Conservation (phyloP, 495 filamentous ascomycete species). For the Beverwykella pulmonaria region DNA sequence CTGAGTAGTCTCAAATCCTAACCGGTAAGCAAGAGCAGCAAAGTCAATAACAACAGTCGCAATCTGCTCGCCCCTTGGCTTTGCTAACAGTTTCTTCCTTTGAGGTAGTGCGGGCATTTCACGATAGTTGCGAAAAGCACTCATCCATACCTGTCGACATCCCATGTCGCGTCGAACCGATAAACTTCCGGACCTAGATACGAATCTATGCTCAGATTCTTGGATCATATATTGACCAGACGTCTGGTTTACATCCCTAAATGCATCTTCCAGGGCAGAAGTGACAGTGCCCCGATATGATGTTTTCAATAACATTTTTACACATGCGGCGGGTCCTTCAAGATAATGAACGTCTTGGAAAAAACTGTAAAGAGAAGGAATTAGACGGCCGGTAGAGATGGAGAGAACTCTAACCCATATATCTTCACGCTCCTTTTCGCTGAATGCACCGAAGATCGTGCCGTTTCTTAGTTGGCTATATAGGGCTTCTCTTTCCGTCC, state of each 20-base stretch:
- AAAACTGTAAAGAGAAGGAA: constrained; percentile 11
- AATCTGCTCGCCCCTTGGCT: too few species aligned
- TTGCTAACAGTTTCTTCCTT: not conserved
- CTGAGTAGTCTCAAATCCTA: constrained; percentile 10
- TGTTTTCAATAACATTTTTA: constrained; percentile 6
- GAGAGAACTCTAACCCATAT: constrained; percentile 4
- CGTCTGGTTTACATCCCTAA: constrained; percentile 4
- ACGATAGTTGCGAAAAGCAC: not conserved
- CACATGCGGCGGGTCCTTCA: constrained; percentile 1
- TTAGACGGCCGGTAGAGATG: constrained; percentile 2
- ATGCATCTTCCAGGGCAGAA: constrained; percentile 4
- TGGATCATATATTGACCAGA: constrained; percentile 1
- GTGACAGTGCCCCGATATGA: not conserved
- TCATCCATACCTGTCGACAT: constrained; percentile 6
- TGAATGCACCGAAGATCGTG: constrained; percentile 13
- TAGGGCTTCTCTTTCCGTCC: not conserved
- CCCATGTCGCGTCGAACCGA: not conserved
- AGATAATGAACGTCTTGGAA: constrained; percentile 10
- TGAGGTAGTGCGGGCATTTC: not conserved
- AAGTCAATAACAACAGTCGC: too few species aligned
- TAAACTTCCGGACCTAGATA: not conserved
- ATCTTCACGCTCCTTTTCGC: not conserved
- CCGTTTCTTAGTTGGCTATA: not conserved
- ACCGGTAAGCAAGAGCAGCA: not conserved
- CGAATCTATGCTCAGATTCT: constrained; percentile 5